Percentiles rank a stretch among this genome's conserved stretches.
Conservation (phyloP, 1,139 yeast species). For the Taiozyma sp. region DNA sequence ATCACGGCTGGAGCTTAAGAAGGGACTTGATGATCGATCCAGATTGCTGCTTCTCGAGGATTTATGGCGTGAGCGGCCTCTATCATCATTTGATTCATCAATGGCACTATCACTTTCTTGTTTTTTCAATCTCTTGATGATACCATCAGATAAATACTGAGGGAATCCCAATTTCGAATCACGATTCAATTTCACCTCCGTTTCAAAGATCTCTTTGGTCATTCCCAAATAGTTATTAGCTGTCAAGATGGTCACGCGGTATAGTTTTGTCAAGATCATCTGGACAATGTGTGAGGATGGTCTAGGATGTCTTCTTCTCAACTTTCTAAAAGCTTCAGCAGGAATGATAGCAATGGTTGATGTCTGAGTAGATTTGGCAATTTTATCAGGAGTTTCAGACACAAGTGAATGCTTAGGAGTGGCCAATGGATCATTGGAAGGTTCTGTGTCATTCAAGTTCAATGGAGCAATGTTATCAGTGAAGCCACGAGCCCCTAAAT, state of each 20-base stretch:
- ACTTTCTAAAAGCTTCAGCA: conserved; percentile 68
- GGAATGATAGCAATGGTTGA: conserved; percentile 94
- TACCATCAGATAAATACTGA: conserved; percentile 49
- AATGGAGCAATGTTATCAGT: conserved; percentile 15
- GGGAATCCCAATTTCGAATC: conserved; percentile 52
- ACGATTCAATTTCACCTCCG: conserved; percentile 66
- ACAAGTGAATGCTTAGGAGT: neutral
- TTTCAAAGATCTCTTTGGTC: conserved; percentile 74
- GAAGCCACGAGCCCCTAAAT: conserved; percentile 1
- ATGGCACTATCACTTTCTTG: neutral
- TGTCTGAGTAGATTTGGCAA: conserved; percentile 39
- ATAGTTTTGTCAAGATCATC: conserved; percentile 80
- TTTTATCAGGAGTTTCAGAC: conserved; percentile 26
- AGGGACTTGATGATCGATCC: neutral
- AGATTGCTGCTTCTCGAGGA: neutral
- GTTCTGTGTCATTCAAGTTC: conserved; percentile 11
- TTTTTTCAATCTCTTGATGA: conserved; percentile 24
- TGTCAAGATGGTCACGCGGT: conserved; percentile 87
- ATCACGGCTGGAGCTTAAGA: neutral
- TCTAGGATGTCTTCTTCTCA: conserved; percentile 75
- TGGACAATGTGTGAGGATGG: conserved; percentile 94
- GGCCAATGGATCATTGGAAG: neutral
- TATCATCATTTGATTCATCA: conserved; percentile 3
- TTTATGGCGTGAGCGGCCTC: conserved; percentile 8
- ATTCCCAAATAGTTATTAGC: conserved; percentile 84